phyloP scores from a whole-genome alignment of 129 eudicot genomes.

The Solidago caesia region DNA sequence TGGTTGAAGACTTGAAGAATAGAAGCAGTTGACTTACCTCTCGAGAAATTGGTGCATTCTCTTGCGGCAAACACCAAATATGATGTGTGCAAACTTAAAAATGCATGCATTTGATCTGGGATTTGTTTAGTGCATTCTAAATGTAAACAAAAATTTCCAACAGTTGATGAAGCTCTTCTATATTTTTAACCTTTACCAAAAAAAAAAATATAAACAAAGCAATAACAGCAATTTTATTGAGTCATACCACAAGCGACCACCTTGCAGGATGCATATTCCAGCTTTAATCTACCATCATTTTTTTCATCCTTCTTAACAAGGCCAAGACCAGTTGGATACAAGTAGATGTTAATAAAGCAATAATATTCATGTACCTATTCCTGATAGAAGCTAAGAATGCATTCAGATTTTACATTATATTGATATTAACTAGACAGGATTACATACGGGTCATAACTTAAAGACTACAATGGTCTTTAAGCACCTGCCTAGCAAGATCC shows the following conservation, averaged over 20 bases:
- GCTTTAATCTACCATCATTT: neutral
- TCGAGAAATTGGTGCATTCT: no score
- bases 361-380: neutral
- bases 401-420: neutral
- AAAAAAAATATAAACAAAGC: neutral
- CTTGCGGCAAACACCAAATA: no score
- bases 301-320: neutral
- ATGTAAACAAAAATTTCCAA: neutral
- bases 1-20: no score
- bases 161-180: no score
- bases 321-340: neutral
- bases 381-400: neutral
- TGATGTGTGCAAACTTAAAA: no score
- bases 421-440: neutral
- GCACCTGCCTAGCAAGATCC: slow-evolving; percentile 93
- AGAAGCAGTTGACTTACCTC: neutral
- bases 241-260: neutral
- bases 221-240: neutral
- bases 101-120: no score
- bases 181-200: no score
- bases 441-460: slow-evolving; percentile 11
- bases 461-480: slow-evolving; percentile 60
- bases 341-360: neutral
- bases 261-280: neutral
- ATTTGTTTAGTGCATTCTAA: neutral